Evolutionary conservation across 164 flowering plant genomes (phyloP).

Genomic region (Umbellularia californica): DNA sequence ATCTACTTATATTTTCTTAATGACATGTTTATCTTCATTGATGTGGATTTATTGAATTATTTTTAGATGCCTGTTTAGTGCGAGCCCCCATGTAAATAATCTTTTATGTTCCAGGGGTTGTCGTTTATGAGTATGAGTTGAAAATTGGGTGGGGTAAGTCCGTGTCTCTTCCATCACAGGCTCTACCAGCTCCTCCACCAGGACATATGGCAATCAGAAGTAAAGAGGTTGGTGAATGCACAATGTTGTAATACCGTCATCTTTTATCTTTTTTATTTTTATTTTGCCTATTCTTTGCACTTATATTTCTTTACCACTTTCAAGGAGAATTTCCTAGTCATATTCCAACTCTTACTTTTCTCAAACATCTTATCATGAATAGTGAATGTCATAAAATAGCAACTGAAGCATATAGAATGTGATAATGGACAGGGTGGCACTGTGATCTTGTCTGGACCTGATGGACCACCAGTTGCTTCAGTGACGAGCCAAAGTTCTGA

Average conservation of each 20-base stretch:
- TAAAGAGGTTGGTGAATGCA: slow-evolving; percentile 67
- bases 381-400: not conserved
- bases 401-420: slow-evolving; percentile 9
- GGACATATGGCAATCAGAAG: slow-evolving; percentile 99
- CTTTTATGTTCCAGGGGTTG: slow-evolving; percentile 53
- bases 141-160: slow-evolving; percentile 99
- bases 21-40: too few species aligned
- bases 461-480: slow-evolving; percentile 92
- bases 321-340: not conserved
- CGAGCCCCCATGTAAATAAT: not conserved
- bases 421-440: slow-evolving; percentile 72
- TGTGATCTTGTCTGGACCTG: slow-evolving; percentile 92
- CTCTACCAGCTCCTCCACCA: slow-evolving; percentile 99
- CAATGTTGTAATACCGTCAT: not conserved
- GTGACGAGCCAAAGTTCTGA: slow-evolving; percentile 85
- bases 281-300: not conserved
- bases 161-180: slow-evolving; percentile 97
- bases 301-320: not conserved
- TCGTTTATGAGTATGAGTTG: slow-evolving; percentile 94
- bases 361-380: not conserved
- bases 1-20: not conserved
- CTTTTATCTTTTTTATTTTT: not conserved
- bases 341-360: not conserved
- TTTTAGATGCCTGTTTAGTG: not conserved
- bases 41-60: not conserved